Conservation (phyloP, 768 basidiomycete genomes). For the Suillus sp. region DNA sequence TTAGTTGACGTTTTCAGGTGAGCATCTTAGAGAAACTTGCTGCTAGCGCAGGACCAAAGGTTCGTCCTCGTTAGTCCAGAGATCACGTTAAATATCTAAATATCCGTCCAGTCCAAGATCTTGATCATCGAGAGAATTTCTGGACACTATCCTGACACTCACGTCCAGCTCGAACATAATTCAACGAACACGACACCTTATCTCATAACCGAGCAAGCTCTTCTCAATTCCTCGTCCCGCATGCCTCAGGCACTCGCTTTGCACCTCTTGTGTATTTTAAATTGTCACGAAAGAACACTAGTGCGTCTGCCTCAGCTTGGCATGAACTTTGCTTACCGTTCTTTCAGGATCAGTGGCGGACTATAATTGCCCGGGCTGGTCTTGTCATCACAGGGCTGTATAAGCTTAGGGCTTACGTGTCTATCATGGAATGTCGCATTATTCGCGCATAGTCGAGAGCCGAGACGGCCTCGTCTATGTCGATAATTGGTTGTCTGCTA, state of each 20-base stretch:
- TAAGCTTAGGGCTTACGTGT: constrained; percentile 8
- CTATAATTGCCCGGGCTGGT: neutral
- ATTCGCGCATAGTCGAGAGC: neutral
- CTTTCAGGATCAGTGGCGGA: constrained; percentile 7
- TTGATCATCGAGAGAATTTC: constrained; percentile 10
- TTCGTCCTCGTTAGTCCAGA: neutral
- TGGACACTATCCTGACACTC: neutral
- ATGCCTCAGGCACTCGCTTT: neutral
- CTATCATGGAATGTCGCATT: constrained; percentile 6
- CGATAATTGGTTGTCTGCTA: neutral
- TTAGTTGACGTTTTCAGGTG: neutral
- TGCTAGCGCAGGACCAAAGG: constrained; percentile 10
- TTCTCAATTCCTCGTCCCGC: neutral
- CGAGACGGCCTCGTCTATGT: neutral
- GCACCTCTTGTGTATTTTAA: constrained; percentile 9
- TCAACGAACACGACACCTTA: neutral
- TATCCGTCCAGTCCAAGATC: constrained; percentile 6
- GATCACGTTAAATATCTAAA: neutral
- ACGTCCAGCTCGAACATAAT: neutral
- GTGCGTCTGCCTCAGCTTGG: neutral
- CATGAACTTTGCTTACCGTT: neutral
- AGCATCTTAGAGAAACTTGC: constrained; percentile 2
- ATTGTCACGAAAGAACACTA: constrained; percentile 7
- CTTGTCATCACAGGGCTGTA: constrained; percentile 6
- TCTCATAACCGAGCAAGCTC: neutral